These are phyloP conservation scores for Ploettnerulaceae sp. DNA, from an alignment of 2,329 filamentous ascomycete genomes.

Conservation along the genomic window DNA sequence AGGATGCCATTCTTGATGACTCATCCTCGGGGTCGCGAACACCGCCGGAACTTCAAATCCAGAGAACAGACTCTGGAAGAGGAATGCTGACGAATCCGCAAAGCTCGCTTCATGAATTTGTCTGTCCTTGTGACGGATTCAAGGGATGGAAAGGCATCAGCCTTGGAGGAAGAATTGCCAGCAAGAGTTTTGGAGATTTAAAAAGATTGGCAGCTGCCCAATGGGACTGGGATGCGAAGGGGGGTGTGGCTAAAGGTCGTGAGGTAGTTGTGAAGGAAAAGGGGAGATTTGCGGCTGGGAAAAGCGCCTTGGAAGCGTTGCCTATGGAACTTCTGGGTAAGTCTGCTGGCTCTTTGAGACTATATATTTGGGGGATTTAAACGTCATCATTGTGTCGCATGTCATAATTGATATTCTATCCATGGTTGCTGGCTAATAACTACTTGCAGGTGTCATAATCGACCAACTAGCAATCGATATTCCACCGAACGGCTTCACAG, in stretches of 20 bases:
- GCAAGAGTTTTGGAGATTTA: constrained; percentile 57
- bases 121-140: constrained; percentile 53
- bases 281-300: constrained; percentile 38
- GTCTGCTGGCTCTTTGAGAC: no score
- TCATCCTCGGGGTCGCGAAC: constrained; percentile 32
- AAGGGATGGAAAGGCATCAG: constrained; percentile 59
- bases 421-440: constrained; percentile 17
- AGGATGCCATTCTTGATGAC: constrained; percentile 46
- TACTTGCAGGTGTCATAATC: constrained; percentile 60
- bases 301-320: constrained; percentile 37
- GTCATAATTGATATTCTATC: not conserved
- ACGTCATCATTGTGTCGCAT: not conserved
- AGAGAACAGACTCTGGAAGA: constrained; percentile 9
- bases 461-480: constrained; percentile 69
- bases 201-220: constrained; percentile 47
- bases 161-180: constrained; percentile 50
- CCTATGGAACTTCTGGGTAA: constrained; percentile 68
- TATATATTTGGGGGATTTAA: not conserved
- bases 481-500: constrained; percentile 67
- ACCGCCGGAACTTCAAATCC: constrained; percentile 1
- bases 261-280: constrained; percentile 16
- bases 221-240: constrained; percentile 39
- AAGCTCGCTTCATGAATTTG: constrained; percentile 53
- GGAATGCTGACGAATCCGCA: constrained; percentile 40
- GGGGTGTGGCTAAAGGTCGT: not conserved